These are phyloP conservation scores for Pseudopithomyces chartarum DNA, from an alignment of 2,329 filamentous ascomycete genomes.

Conservation along the genomic window DNA sequence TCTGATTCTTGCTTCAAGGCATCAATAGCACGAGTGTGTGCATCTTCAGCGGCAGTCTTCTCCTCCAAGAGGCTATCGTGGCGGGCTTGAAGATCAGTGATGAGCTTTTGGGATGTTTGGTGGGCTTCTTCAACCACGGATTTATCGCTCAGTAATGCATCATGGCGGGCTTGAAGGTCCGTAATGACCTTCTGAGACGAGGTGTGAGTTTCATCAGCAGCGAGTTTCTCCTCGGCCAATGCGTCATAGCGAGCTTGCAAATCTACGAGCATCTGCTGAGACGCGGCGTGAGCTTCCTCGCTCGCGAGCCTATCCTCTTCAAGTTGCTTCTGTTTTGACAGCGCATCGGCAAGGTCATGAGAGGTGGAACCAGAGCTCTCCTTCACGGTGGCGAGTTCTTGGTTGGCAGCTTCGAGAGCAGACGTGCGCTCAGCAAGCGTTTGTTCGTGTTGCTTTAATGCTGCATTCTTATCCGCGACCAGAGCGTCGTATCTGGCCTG, in stretches of 20 bases:
- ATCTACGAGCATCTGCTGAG: conserved; percentile 27
- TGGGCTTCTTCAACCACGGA: conserved; percentile 23
- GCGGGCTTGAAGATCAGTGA: conserved; percentile 37
- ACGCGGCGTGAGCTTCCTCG: conserved; percentile 25
- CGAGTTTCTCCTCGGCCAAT: conserved; percentile 25
- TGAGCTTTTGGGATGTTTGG: conserved; percentile 25
- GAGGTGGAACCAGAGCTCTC: conserved; percentile 30
- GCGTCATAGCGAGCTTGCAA: conserved; percentile 29
- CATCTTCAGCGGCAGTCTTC: conserved; percentile 35
- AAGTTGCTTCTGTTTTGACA: conserved; percentile 27
- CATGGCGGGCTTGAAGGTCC: conserved; percentile 25
- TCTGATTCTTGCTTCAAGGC: conserved; percentile 38
- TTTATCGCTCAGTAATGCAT: conserved; percentile 24
- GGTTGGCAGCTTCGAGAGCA: conserved; percentile 24
- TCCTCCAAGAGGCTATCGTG: conserved; percentile 36
- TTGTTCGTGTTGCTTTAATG: conserved; percentile 28
- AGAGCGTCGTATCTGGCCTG: conserved; percentile 39
- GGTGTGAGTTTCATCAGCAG: conserved; percentile 18
- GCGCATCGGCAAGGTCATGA: conserved; percentile 26
- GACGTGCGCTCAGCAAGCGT: conserved; percentile 22
- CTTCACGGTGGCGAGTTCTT: conserved; percentile 24
- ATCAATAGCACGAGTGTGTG: conserved; percentile 34
- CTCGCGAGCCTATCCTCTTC: conserved; percentile 29
- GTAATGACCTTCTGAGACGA: conserved; percentile 19
- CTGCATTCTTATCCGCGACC: conserved; percentile 34